Evolutionary conservation across 345 rosid genomes (phyloP).

Genomic region (Eucalyptus camaldulensis): DNA sequence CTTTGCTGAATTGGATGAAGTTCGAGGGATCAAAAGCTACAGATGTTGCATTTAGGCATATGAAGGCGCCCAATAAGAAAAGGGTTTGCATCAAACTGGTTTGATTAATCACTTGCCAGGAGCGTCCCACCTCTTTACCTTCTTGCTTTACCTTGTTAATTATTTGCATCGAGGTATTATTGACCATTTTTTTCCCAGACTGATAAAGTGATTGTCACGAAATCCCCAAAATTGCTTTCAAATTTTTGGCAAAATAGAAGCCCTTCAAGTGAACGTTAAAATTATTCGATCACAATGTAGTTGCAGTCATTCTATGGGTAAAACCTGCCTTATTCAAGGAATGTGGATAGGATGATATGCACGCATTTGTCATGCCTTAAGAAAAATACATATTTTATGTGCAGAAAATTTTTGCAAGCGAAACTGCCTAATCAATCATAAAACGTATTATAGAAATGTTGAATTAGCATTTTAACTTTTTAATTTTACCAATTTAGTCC

Average conservation of each 20-base stretch:
- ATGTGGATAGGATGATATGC: not conserved
- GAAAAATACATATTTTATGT: not conserved
- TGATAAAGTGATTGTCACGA: not conserved
- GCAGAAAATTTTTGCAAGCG: accelerated
- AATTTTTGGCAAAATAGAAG: not conserved
- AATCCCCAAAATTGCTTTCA: not conserved
- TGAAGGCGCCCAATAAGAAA: not conserved
- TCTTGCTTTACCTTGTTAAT: not conserved
- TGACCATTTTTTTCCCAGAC: no score
- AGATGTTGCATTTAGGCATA: not conserved
- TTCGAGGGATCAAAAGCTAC: not conserved
- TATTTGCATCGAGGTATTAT: not conserved
- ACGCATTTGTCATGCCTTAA: accelerated
- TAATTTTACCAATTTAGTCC: no score
- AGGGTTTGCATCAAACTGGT: not conserved
- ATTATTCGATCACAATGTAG: not conserved
- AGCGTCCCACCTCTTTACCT: not conserved
- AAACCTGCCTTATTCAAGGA: not conserved
- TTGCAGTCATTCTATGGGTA: not conserved
- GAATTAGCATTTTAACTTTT: not conserved
- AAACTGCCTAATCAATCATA: not conserved
- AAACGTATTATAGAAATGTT: no score
- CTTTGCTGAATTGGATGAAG: not conserved
- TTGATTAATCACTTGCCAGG: not conserved
- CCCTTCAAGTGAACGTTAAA: not conserved